phyloP scores from a whole-genome alignment of 768 basidiomycete genomes.

The Pleurotus giganteus region DNA sequence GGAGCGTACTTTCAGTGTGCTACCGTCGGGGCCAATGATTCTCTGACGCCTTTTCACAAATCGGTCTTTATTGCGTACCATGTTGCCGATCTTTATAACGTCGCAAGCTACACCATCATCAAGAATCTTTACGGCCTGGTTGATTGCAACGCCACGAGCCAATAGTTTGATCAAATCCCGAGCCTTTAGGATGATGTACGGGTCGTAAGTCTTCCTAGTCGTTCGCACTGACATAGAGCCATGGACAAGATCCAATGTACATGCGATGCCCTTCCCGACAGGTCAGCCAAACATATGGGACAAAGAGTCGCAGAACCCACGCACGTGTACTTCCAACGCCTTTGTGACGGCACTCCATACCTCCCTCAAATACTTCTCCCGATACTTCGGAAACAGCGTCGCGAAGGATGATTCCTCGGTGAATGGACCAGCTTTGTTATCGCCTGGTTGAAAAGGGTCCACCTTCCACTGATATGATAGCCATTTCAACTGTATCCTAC shows the following conservation, averaged over 20 bases:
- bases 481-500: not conserved
- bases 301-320: slow-evolving; percentile 12
- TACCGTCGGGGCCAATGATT: slow-evolving; percentile 96
- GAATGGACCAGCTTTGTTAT: slow-evolving; percentile 84
- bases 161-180: slow-evolving; percentile 95
- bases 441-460: slow-evolving; percentile 67
- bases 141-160: slow-evolving; percentile 85
- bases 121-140: slow-evolving; percentile 84
- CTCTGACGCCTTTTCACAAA: slow-evolving; percentile 96
- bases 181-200: slow-evolving; percentile 94
- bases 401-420: slow-evolving; percentile 97
- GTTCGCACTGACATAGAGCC: slow-evolving; percentile 98
- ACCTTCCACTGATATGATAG: slow-evolving; percentile 72
- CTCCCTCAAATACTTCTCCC: slow-evolving; percentile 94
- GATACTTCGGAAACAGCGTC: slow-evolving; percentile 96
- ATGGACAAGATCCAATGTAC: slow-evolving; percentile 91
- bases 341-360: slow-evolving; percentile 91
- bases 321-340: slow-evolving; percentile 77
- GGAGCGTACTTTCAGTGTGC: slow-evolving; percentile 83
- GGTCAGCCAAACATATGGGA: slow-evolving; percentile 5
- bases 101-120: slow-evolving; percentile 91
- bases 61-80: slow-evolving; percentile 93
- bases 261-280: slow-evolving; percentile 71
- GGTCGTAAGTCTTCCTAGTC: slow-evolving; percentile 95
- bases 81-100: slow-evolving; percentile 95